Base-by-base conservation (phyloP, 371 early-diverging fungal genomes). In the Actinomortierella wolfii region DNA sequence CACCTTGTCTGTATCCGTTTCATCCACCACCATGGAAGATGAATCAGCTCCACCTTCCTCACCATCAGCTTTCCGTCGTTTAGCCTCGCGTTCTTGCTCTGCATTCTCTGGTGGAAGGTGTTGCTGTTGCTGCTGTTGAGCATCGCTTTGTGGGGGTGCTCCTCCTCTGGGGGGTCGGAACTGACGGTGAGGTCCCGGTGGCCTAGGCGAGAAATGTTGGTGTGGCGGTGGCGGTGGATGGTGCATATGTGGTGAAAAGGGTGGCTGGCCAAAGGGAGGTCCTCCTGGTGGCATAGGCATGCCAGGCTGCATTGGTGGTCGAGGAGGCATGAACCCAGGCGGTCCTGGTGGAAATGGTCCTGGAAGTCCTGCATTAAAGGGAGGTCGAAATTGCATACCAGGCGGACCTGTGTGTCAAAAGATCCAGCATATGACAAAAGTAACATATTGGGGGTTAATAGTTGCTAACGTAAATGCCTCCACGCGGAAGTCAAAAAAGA, bases 71-170 rank as follows among this genome's bases (percentile, higher is more conserved):
- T 34, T 34, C 34, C 34, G 34, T 34, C 34, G 34, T 11, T 34
- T 34, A 11, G 34, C 34, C 34, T 34, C 34, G 11, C 34, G 34
- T 34, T 34, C 34, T 11, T 34, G 34, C 4, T 9, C 47, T 21
- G 2, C 21, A 3, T 18, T 47, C 1, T 47, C 21, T 50, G 23
- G 47, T 8, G 20, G 34, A 45, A 39, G 24, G 29, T 21, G 40
- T 39, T 13, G 48, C 48, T 48, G 53, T 51, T 17, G 47, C 44
- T 8, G 58, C 51, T 2, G 47, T 51, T 23, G 66, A 24, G 74
- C 67, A 41, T 73, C 74, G 26, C 67, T 66, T 45, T 73, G 74
- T 15, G 74, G 60, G 8, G 17, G 67, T 40, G 34, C 63, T 59
- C 24, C 74, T 50, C 23, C 34, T 34, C 34, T 34, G 11, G 63